These are phyloP conservation scores for Corchorus capsularis DNA, from an alignment of 345 rosid genomes.

Conservation along the genomic window DNA sequence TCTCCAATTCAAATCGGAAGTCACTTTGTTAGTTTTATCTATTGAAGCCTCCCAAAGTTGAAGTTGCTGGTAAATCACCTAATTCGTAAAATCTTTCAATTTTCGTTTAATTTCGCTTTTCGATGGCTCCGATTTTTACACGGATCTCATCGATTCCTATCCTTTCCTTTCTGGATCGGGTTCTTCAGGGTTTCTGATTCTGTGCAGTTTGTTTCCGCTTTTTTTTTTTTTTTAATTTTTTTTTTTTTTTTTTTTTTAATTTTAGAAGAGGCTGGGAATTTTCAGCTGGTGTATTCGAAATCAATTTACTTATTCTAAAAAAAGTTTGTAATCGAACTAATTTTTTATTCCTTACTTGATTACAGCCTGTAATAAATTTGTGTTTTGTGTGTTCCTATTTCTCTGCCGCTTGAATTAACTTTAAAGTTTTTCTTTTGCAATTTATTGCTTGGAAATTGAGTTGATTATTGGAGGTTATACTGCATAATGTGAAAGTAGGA, in stretches of 20 bases:
- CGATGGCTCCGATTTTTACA: background rate
- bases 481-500: background rate
- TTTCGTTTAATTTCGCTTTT: background rate
- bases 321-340: background rate
- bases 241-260: background rate
- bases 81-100: background rate
- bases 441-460: background rate
- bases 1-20: background rate
- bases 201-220: background rate
- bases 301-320: background rate
- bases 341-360: background rate
- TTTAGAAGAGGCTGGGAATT: background rate
- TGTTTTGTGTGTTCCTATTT: background rate
- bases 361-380: background rate
- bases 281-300: background rate
- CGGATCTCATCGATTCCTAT: background rate
- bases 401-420: background rate
- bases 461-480: background rate
- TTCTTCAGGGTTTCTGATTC: background rate
- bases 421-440: background rate
- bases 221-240: background rate
- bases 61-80: conserved; percentile 14
- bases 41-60: background rate
- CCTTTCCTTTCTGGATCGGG: background rate
- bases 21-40: background rate